Conservation (phyloP, 345 rosid genomes). For the Eucalyptus cloeziana region DNA sequence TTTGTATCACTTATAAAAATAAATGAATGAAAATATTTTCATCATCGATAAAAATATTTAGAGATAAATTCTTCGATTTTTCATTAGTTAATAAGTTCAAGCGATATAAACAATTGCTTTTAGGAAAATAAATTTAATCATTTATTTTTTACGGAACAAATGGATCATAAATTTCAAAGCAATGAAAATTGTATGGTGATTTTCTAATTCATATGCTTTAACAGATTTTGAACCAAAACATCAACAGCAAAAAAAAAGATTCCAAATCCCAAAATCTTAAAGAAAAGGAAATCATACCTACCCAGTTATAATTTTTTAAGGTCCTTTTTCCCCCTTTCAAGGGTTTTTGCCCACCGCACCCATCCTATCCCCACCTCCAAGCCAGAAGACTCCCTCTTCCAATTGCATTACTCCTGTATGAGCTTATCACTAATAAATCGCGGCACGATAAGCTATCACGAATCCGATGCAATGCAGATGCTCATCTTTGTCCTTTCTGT, state of each 20-base stretch:
- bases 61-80: not conserved
- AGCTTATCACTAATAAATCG: not conserved
- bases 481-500: not conserved
- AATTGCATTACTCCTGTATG: not conserved
- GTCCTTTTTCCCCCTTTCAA: not conserved
- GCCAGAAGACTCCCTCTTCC: not conserved
- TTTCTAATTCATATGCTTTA: not conserved
- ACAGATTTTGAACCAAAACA: not conserved
- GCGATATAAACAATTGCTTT: accelerated
- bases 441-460: not conserved
- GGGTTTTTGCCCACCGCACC: not conserved
- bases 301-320: not conserved
- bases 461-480: not conserved
- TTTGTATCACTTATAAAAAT: not conserved
- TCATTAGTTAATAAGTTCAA: not conserved
- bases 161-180: not conserved
- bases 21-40: not conserved
- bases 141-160: accelerated
- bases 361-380: not conserved
- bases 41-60: accelerated
- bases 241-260: not conserved
- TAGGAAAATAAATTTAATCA: accelerated
- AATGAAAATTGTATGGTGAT: not conserved
- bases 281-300: not conserved
- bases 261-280: not conserved